Base-by-base conservation (phyloP, 225 moss, liverwort and hornwort species). In the Physcomitrellopsis africana region DNA sequence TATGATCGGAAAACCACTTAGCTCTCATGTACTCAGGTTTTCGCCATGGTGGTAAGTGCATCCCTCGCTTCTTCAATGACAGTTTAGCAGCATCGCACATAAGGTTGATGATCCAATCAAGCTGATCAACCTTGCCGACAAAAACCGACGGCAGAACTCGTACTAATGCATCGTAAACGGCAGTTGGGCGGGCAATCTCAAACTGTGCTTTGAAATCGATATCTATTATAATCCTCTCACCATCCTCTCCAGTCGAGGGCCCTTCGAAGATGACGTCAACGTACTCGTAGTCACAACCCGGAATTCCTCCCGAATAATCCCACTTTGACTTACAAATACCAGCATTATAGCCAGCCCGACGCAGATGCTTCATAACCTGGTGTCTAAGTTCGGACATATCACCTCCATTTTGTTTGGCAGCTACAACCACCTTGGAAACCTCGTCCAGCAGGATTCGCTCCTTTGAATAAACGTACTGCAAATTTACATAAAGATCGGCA, bases 11-110 rank as follows among this genome's bases (percentile, higher is more conserved):
- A 66, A 93, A 80, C 95, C 95, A 95, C 69, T 92, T 95, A 0
- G 92, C 91, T 68, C 67, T 79, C 75, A 93, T 88, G 56, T 93
- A 95, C 67, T 93, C 95, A 7, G 83, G 70, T 61, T 87, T 95
- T 76, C 95, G 81, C 95, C 95, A 95, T 9, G 95, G 95, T 0
- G 95, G 88, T 22, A 95, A 82, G 62, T 85, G 81, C 86, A 95
- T 86, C 18, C 91, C 91, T 10, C 86, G 80, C 74, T 87, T 93
- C 83, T 93, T 91, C 60, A 95, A 55, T 11, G 93, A 95, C 26
- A 79, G 55, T 72, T 91, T 86, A 0, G 84, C 85, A 8, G 85
- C 88, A 12, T 93, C 91, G 17, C 88, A 95, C 85, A 93, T 92
- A 0, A 91, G 37, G 45, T 81, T 87, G 10, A 93, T 80, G 19